Conservation (phyloP, 768 basidiomycete species). For the Asterophora lycoperdoides region DNA sequence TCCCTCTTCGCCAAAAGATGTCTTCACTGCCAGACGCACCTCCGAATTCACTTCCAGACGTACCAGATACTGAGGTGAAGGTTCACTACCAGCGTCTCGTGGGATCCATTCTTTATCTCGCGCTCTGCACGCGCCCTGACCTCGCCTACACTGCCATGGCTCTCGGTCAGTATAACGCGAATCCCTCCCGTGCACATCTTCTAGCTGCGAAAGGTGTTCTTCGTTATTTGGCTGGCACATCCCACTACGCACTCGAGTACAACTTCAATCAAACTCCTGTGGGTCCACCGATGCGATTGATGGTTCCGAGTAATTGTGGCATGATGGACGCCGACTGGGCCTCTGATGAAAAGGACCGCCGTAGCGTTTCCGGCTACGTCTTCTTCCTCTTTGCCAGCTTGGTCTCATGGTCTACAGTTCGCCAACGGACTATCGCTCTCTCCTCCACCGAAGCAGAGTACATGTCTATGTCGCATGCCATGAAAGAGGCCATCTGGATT, state of each 20-base stretch:
- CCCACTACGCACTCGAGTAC: constrained; percentile 17
- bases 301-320: no score
- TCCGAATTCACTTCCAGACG: no score
- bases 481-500: neutral
- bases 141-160: constrained; percentile 19
- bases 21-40: no score
- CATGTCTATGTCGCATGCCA: neutral
- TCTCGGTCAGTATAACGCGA: constrained; percentile 21
- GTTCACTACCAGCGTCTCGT: no score
- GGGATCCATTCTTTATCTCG: constrained; percentile 27
- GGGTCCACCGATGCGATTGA: no score
- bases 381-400: constrained; percentile 24
- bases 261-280: neutral
- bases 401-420: constrained; percentile 26
- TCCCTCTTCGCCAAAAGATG: constrained; percentile 1
- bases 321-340: constrained; percentile 31
- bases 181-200: constrained; percentile 25
- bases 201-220: constrained; percentile 27
- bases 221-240: constrained; percentile 28
- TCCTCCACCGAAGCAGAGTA: no score
- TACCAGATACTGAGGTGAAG: no score
- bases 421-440: neutral
- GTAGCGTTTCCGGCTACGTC: constrained; percentile 17
- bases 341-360: constrained; percentile 19
- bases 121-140: constrained; percentile 31